Evolutionary conservation across 208 protist genomes (phyloP), one percentile per base, ranked within the genome.

Genomic region (Trypanosoma cruzi): DNA sequence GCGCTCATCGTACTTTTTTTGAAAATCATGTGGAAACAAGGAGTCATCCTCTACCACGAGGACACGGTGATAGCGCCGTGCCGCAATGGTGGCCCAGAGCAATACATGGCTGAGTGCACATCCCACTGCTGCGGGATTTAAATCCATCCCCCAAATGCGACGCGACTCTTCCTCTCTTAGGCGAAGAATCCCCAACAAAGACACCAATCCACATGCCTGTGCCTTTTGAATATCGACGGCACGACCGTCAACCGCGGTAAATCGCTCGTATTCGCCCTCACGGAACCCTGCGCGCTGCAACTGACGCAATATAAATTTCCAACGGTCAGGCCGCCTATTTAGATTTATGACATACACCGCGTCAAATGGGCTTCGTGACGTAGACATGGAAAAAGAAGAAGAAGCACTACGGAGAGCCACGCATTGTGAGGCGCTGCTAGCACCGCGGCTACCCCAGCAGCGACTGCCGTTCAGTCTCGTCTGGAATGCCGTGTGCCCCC

Each of bases 81-180:
- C 77, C 1, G 84, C 87, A 42, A 95, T 85, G 29, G 71, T 77
- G 16, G 75, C 73, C 88, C 90, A 96, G 4, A 96, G 54, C 55
- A 83, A 50, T 8, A 80, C 46, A 73, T 96, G 90, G 52, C 85
- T 96, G 16, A 92, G 53, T 26, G 90, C 90, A 64, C 90, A 96
- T n/a, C 90, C 90, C 11, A 96, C 77, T 10, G 88, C 90, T 0
- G 77, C 84, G 18, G 68, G 73, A 53, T 74, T 96, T 16, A 96
- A 67, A 62, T 96, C 90, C 90, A 96, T 96, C 14, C 90, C 90
- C 88, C 90, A 96, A 36, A 96, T 79, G 18, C 63, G 83, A 22
- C 82, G 76, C 5, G n/a, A n/a, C 13, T 73, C 37, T 4, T 64
- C 61, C 50, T 80, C 77, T 10, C 61, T 54, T 49, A 94, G 62